A percentile compares a stretch with the other conserved stretches of the same genome.
Evolutionary conservation across 805 yeast genomes (phyloP).

Genomic region (Yarrowia alimentaria): DNA sequence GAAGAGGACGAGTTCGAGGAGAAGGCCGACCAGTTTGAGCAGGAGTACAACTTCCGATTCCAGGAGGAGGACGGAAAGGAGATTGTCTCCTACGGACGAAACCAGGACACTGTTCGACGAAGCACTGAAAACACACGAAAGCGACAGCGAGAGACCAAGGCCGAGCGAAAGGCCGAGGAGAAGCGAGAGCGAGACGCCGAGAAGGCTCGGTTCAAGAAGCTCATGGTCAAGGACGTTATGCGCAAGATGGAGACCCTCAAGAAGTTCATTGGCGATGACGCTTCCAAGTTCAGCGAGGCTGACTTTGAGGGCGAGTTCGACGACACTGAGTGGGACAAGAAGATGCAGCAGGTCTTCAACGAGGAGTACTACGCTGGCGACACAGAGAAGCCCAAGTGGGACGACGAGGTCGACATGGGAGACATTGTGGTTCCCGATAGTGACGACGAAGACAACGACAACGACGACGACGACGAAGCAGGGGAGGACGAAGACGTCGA

Average conservation of each 20-base stretch:
- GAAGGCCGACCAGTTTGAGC: conserved; percentile 86
- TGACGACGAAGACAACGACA: conserved; percentile 43
- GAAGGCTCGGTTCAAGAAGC: conserved; percentile 67
- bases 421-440: conserved; percentile 47
- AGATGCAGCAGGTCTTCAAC: conserved; percentile 80
- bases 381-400: conserved; percentile 63
- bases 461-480: conserved; percentile 34
- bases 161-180: conserved; percentile 52
- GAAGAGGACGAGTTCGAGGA: conserved; percentile 87
- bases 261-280: conserved; percentile 63
- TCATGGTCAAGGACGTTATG: conserved; percentile 72
- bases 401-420: conserved; percentile 53
- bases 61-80: conserved; percentile 92
- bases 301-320: conserved; percentile 85
- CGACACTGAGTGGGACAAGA: conserved; percentile 85
- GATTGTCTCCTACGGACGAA: conserved; percentile 89
- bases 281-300: conserved; percentile 65
- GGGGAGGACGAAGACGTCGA: conserved; percentile 33
- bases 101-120: conserved; percentile 86
- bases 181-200: conserved; percentile 57
- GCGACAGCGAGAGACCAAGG: conserved; percentile 72
- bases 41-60: conserved; percentile 89
- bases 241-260: conserved; percentile 65
- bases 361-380: conserved; percentile 71
- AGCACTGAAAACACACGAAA: conserved; percentile 71